Evolutionary conservation across 169 alveolate species (phyloP), one percentile per base, ranked within the genome.

Genomic region (Plasmodium blacklocki): DNA sequence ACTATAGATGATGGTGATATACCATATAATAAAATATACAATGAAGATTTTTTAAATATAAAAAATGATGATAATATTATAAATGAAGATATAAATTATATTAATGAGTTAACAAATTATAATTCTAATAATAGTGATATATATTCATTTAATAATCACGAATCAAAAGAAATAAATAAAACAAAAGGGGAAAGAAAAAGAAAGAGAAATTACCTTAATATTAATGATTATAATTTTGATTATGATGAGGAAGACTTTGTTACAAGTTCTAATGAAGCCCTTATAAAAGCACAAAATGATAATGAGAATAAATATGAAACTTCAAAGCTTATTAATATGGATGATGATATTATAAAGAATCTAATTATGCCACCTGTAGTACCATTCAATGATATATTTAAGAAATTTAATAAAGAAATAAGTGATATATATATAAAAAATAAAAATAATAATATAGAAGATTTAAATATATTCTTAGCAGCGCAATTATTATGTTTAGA

Each of bases 351-450:
- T 18, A 83, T 83, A 29, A 83, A 43, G 45, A 49, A 54, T 15
- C 80, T 83, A 4, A 59, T 83, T 45, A 50, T 29, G 32, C 91
- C 91, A 3, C 91, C 91, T 1, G 85, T 73, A 56, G 70, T 83
- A 70, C 91, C 80, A 50, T 68, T 83, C 59, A 83, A 83, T 68
- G 59, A 50, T 15, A 62, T 52, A 12, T 83, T 83, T 62, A 43
- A 56, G 62, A 83, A 83, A 68, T 68, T 54, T 63, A 83, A 83
- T 83, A 83, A 68, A 83, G 91, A 67, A 83, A 67, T 83, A 83
- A 83, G 91, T 63, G 91, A 83, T 18, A 49, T 83, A 54, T 83
- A 45, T 62, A 45, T 56, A 26, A 83, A 83, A 56, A 62, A 54
- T 32, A 83, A 83, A 58, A 70, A 83, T n/a, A 67, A 54, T 12